Conservation (phyloP, 2,329 filamentous ascomycete species). For the Seiridium unicorne region DNA sequence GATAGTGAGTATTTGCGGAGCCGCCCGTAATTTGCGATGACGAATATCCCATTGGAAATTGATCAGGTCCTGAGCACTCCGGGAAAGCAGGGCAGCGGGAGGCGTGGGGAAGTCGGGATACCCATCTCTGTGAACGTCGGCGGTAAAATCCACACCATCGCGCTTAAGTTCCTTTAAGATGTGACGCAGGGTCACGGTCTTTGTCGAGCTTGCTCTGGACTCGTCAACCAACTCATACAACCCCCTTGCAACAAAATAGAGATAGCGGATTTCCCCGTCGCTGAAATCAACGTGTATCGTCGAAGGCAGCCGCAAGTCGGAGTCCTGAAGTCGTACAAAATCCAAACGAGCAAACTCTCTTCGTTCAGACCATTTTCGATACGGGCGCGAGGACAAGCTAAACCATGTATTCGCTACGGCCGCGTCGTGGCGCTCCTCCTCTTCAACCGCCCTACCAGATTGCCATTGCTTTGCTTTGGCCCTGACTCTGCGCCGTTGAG, state of each 20-base stretch:
- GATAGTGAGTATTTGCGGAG: slow-evolving; percentile 26
- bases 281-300: slow-evolving; percentile 28
- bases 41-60: slow-evolving; percentile 36
- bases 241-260: slow-evolving; percentile 20
- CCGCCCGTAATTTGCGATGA: slow-evolving; percentile 15
- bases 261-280: slow-evolving; percentile 20
- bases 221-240: slow-evolving; percentile 14
- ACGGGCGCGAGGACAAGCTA: slow-evolving; percentile 20
- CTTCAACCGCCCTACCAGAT: slow-evolving; percentile 19
- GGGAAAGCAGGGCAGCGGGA: slow-evolving; percentile 15
- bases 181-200: slow-evolving; percentile 21
- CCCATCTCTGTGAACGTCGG: slow-evolving; percentile 14
- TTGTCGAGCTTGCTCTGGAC: slow-evolving; percentile 6
- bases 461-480: slow-evolving; percentile 26
- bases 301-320: slow-evolving; percentile 10
- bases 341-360: slow-evolving; percentile 15
- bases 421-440: neutral
- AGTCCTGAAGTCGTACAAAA: slow-evolving; percentile 9
- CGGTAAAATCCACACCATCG: slow-evolving; percentile 4
- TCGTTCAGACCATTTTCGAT: slow-evolving; percentile 17
- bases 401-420: slow-evolving; percentile 15
- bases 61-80: slow-evolving; percentile 30
- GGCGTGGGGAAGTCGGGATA: slow-evolving; percentile 17
- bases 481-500: slow-evolving; percentile 19
- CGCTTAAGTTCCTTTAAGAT: slow-evolving; percentile 22